Evolutionary conservation across 106 monocot genomes (phyloP), one percentile per base, ranked within the genome.

Genomic region (Phalaenopsis equestris): DNA sequence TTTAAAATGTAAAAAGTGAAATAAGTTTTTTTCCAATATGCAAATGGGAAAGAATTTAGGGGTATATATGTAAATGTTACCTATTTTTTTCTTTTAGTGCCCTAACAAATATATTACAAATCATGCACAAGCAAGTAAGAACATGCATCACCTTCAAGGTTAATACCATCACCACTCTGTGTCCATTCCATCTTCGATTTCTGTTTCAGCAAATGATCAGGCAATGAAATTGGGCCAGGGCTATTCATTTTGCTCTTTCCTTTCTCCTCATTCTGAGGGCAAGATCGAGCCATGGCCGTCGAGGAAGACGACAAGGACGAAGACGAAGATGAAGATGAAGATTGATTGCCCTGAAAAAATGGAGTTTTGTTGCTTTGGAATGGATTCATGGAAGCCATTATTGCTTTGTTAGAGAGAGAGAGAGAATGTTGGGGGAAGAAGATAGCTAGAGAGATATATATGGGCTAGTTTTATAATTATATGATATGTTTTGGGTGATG

Each of bases 381-480:
- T 48, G 75, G 23, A 12, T 52, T 52, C 10, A 76, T 11, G n/a
- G 48, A 76, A 76, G 75, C 48, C 75, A 76, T 76, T 2, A 41
- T 23, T 76, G 48, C 45, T 48, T 23, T 10, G 45, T 49, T 75
- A 3, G 75, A 76, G 11, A 47, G 49, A 76, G 48, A 12, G 11
- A 76, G 43, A 76, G 24, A 75, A 8, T 7, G 21, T 19, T 21
- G 23, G 64, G 21, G 8, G 64, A 43, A 72, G 74, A 74, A 43
- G 74, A 30, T 30, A 30, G 30, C 30, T 30, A 30, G 30, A 30
- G 30, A 30, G 30, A 30, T 30, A 30, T 30, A 0, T 30, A 30
- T 30, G 30, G 30, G 30, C 30, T 30, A 0, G 0, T 30, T 30
- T 30, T 30, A 30, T 30, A 30, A 30, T 30, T 30, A 30, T 30